Base-by-base conservation (phyloP, 768 basidiomycete species). In the Ramaria sp. region DNA sequence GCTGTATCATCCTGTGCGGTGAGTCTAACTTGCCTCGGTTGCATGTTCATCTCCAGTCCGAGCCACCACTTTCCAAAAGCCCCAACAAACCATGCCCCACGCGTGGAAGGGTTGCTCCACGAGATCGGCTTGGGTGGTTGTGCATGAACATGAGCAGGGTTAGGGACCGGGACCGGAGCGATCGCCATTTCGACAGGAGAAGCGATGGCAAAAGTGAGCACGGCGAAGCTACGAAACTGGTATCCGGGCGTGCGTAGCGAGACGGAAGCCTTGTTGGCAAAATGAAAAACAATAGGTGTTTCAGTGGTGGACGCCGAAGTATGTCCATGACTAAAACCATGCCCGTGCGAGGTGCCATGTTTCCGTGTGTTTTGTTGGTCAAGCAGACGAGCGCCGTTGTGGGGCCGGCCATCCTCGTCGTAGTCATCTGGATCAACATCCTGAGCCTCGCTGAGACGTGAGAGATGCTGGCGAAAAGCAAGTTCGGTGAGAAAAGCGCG, bases 401-500 rank as follows among this genome's bases (percentile, higher is more conserved):
- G 24, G 51, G 67, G 27, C 63, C 62, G 55, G 10, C 65, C 62
- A 31, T 64, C 63, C 19, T 69, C 66, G 22, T 66, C 60, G 51
- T 62, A 63, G 58, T 70, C 63, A 54, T 67, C 67, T 57, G 79
- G 74, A 56, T 78, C 71, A 56, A 85, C 83, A 53, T 83, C 79
- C 57, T 72, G 66, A 48, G 72, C 73, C 64, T 85, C 84, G 63
- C 93, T 86, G 64, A 96, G 80, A 55, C 84, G 85, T 59, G 83
- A 89, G 59, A 97, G 80, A 69, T 97, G 93, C 55, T 90, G 88
- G 53, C 94, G 89, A 69, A 99, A 97, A 24, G 92, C 94, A 66
- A 90, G 89, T 66, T 96, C 93, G n/a, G 94, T 98, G 63, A 98
- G 84, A 72, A 91, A 94, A 19, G 91, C 78, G 53, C 94, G 84